Conservation (phyloP, 2,329 filamentous ascomycete genomes). For the Colletotrichum zoysiae region DNA sequence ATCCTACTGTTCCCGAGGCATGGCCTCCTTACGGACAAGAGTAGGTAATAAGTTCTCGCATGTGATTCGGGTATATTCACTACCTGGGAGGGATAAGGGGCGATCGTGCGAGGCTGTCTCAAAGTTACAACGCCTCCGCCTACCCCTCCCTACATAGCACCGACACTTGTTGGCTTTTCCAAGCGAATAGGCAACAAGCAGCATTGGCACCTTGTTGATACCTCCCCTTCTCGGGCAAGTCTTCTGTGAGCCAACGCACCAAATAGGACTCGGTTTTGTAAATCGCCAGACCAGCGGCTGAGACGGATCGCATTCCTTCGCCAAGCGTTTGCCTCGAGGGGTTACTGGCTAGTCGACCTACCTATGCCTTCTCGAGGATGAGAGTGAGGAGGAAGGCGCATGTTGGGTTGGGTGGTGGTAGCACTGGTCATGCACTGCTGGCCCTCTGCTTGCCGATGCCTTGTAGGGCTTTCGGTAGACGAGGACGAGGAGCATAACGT, state of each 20-base stretch:
- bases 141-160: conserved; percentile 27
- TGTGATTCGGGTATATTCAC: conserved; percentile 22
- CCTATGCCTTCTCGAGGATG: not conserved
- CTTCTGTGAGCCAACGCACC: conserved; percentile 22
- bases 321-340: not conserved
- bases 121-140: conserved; percentile 3
- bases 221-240: conserved; percentile 24
- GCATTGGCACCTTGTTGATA: conserved; percentile 28
- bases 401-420: not conserved
- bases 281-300: conserved; percentile 4
- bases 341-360: not conserved
- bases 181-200: conserved; percentile 2
- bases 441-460: not conserved
- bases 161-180: conserved; percentile 1
- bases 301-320: conserved; percentile 5
- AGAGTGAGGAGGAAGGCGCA: not conserved
- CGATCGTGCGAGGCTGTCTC: not conserved
- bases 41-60: conserved; percentile 12
- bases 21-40: not conserved
- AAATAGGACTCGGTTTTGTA: not conserved
- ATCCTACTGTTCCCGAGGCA: conserved; percentile 12
- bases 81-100: not conserved
- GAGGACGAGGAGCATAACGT: not conserved
- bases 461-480: conserved; percentile 22
- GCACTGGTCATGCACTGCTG: not conserved